Evolutionary conservation across 345 rosid genomes (phyloP), one percentile per base, ranked within the genome.

Genomic region (Psidium friedrichsthalianum): DNA sequence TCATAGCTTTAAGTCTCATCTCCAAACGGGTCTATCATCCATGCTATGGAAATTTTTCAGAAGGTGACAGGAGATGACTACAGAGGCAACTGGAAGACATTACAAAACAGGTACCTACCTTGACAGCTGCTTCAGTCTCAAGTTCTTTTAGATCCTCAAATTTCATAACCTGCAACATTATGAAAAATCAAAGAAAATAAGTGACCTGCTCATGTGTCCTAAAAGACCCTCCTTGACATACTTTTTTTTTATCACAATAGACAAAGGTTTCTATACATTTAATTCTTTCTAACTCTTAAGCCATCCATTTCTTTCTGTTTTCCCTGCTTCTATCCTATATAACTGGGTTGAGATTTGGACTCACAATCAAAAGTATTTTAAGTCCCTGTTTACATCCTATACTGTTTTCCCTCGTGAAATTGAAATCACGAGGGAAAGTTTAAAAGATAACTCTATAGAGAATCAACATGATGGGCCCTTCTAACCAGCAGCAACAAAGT

Each of bases 91-190:
- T 13, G 40, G 10, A 69, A 69, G 47, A 69, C 3, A 56, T 22
- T 36, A 69, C 47, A 69, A 69, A 36, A 5, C 80, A 69, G 25
- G 29, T 16, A 51, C 52, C 52, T 90, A 96, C 98, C 99, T 96
- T 96, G 58, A 93, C 98, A 83, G 98, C 98, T 36, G 95, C 0
- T 89, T 97, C 99, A 91, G 85, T 94, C 64, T 95, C 98, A 27
- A 92, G 95, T 91, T 95, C 98, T 92, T 97, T 97, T 84, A 97
- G 94, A 93, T 95, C 99, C 29, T 94, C 98, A 21, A 95, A 97
- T 89, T 97, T 97, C 99, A 97, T 97, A 82, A 97, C 98, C 99
- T 97, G 78, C 54, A 88, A 85, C 83, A 88, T 29, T 51, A 89
- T 40, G 74, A 88, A 11, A 11, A 44, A 16, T 40, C 53, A 83